Conservation (phyloP, 73 alveolate species). For the Breviolum minutum region DNA sequence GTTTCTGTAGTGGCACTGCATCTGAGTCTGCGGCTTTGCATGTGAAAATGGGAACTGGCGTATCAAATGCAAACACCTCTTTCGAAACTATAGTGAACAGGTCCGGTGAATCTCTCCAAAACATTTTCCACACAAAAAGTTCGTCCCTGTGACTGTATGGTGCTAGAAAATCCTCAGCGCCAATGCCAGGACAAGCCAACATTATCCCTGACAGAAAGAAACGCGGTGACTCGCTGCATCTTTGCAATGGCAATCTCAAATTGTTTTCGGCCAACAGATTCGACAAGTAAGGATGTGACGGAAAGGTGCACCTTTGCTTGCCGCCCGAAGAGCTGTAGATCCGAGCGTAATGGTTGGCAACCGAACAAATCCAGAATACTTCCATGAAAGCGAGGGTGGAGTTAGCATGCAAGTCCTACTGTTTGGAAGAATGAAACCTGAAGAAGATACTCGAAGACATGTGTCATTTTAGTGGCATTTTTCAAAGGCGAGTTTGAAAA, state of each 20-base stretch:
- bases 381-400: too few species aligned
- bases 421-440: too few species aligned
- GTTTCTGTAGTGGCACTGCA: too few species aligned
- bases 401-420: too few species aligned
- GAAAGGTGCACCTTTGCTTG: constrained; percentile 7
- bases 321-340: not conserved
- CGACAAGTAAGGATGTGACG: not conserved
- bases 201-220: not conserved
- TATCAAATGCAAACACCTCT: not conserved
- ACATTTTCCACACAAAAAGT: not conserved
- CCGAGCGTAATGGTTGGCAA: not conserved
- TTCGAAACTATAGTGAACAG: not conserved
- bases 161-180: not conserved
- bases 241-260: not conserved
- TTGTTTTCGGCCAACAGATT: not conserved
- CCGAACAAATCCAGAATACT: not conserved
- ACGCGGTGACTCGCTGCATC: not conserved
- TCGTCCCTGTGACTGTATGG: not conserved
- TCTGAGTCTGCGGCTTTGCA: not conserved
- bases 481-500: too few species aligned
- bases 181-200: not conserved
- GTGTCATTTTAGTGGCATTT: too few species aligned
- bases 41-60: not conserved
- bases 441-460: too few species aligned
- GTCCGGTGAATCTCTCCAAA: not conserved